Base-by-base conservation (phyloP, 1,284 basidiomycete species). In the Ustilago crameri region DNA sequence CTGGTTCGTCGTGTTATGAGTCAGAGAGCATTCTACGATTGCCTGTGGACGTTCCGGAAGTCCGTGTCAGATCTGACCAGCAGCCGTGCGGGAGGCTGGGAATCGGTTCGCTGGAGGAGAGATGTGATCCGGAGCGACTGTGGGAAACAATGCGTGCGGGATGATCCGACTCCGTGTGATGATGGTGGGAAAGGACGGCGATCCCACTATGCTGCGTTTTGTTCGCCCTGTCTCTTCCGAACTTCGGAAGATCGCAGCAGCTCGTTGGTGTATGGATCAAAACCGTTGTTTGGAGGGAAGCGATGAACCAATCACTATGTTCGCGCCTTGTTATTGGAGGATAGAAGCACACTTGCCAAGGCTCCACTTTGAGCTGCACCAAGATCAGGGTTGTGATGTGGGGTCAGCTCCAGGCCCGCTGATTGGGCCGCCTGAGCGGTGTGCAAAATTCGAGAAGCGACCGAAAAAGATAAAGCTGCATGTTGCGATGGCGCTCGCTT, bases 21-120 rank as follows among this genome's bases (percentile, higher is more conserved):
- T 20, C 14, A 18, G 3, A 47, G 35, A 27, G 51, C 62, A 65
- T 65, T 57, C 55, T 57, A 52, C 40, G 23, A 5, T 10, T 22
- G 23, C 20, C 37, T 9, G 35, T n/a, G 9, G 35, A 37, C 17
- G 30, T 30, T 30, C 7, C 30, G 30, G 30, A 30, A 12, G 30
- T 30, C 30, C 30, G 30, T 30, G 30, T 5, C 30, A 12, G 30
- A 5, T 30, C 30, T 30, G 30, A 12, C 12, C 7, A 12, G 30
- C 12, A 12, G 30, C 5, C 30, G 7, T 5, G 12, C 30, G 12
- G 30, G 12, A n/a, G n/a, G n/a, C n/a, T n/a, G 30, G 12, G 30
- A 30, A 30, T 5, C 30, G 12, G 30, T 30, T 12, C 30, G 30
- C 7, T 12, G 30, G 30, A 30, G 12, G 30, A 30, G 30, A 30